Percentiles rank a stretch among this genome's conserved stretches.
phyloP scores from a whole-genome alignment of 768 basidiomycete species.

The Panaeolus cyanescens region DNA sequence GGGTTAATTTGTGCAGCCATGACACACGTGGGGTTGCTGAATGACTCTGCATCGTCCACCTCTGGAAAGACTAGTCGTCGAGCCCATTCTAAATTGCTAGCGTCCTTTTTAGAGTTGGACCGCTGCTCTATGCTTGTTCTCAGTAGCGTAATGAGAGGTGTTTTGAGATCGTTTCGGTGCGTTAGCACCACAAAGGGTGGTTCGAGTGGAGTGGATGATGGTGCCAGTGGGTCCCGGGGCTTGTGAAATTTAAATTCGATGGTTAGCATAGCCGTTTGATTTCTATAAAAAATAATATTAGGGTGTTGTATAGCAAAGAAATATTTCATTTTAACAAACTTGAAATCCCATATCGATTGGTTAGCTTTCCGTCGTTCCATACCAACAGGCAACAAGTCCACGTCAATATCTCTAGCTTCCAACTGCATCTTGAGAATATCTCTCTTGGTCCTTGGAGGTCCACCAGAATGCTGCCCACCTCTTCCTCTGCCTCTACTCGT shows the following conservation, averaged over 20 bases:
- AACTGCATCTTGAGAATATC: conserved; percentile 72
- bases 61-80: conserved; percentile 51
- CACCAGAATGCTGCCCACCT: conserved; percentile 28
- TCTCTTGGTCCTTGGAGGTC: conserved; percentile 52
- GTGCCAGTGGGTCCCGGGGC: conserved; percentile 45
- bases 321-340: conserved; percentile 47
- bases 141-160: conserved; percentile 51
- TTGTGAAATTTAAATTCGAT: conserved; percentile 72
- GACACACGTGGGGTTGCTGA: conserved; percentile 59
- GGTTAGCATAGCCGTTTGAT: conserved; percentile 67
- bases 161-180: conserved; percentile 59
- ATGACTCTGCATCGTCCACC: conserved; percentile 56
- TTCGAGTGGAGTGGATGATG: conserved; percentile 33
- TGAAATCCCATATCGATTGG: conserved; percentile 82
- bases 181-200: conserved; percentile 56
- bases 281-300: conserved; percentile 41
- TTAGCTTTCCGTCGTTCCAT: conserved; percentile 82
- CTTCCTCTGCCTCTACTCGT: conserved; percentile 23
- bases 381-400: conserved; percentile 77
- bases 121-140: conserved; percentile 47
- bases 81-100: conserved; percentile 55
- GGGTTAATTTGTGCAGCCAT: conserved; percentile 43
- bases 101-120: conserved; percentile 43
- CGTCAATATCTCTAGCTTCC: conserved; percentile 64
- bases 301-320: conserved; percentile 6